Conservation (phyloP, 1,139 yeast species). For the Suhomyces taliae region DNA sequence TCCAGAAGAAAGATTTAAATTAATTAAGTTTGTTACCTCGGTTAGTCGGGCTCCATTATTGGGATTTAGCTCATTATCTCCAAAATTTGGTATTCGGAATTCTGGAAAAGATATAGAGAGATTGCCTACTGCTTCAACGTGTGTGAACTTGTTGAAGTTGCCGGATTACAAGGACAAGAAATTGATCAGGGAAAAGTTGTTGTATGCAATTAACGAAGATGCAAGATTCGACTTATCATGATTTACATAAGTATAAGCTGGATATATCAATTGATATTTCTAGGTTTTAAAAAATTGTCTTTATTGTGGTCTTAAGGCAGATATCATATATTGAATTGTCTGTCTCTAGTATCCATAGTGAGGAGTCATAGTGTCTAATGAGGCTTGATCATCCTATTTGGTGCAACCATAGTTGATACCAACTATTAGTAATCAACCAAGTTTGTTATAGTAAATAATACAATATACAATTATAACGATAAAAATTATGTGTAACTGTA, state of each 20-base stretch:
- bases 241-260: neutral
- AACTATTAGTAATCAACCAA: no score
- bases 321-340: no score
- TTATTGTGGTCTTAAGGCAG: no score
- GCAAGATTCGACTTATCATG: conserved; percentile 84
- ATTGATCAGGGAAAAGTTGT: conserved; percentile 57
- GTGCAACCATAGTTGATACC: no score
- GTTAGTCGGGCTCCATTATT: conserved; percentile 88
- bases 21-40: conserved; percentile 86
- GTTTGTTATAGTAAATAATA: no score
- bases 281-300: no score
- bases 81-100: conserved; percentile 78
- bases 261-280: no score
- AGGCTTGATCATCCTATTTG: no score
- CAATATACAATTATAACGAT: no score
- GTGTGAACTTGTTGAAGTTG: conserved; percentile 80
- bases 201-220: conserved; percentile 75
- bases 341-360: no score
- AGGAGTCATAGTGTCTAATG: no score
- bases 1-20: conserved; percentile 56
- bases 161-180: conserved; percentile 76
- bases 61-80: conserved; percentile 75
- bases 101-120: conserved; percentile 57
- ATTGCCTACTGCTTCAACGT: conserved; percentile 90
- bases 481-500: no score